phyloP scores from a whole-genome alignment of 192 early-diverging fungal species.

The Glomus cerebriforme region DNA sequence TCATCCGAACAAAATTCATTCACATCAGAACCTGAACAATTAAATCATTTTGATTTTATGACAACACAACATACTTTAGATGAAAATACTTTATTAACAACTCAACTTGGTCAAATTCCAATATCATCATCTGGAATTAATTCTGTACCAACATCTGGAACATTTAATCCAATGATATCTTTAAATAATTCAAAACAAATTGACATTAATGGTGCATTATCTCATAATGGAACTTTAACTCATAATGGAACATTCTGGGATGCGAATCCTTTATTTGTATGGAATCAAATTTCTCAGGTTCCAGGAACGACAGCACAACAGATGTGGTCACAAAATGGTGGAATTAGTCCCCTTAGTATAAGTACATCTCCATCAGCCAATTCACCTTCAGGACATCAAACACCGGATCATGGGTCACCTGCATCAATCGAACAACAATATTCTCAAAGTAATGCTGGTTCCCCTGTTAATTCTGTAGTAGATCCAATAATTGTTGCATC shows the following conservation, averaged over 20 bases:
- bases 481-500: too few species aligned
- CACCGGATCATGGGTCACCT: conserved; percentile 7
- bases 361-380: background rate
- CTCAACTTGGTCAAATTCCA: background rate
- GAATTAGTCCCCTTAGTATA: background rate
- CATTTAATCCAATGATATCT: conserved; percentile 2
- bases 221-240: background rate
- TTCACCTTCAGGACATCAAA: conserved; percentile 5
- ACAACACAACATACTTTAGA: background rate
- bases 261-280: conserved; percentile 11
- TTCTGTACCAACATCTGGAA: background rate
- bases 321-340: conserved; percentile 4
- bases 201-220: background rate
- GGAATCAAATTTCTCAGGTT: background rate
- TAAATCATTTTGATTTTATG: background rate
- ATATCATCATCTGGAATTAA: background rate
- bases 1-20: background rate
- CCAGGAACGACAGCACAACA: background rate
- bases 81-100: background rate
- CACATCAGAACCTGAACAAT: background rate
- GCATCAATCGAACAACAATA: too few species aligned
- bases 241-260: conserved; percentile 8
- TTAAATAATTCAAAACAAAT: background rate
- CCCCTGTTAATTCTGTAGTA: too few species aligned
- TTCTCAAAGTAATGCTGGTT: too few species aligned